Conservation (phyloP, 768 basidiomycete genomes). For the Amanita phalloides region DNA sequence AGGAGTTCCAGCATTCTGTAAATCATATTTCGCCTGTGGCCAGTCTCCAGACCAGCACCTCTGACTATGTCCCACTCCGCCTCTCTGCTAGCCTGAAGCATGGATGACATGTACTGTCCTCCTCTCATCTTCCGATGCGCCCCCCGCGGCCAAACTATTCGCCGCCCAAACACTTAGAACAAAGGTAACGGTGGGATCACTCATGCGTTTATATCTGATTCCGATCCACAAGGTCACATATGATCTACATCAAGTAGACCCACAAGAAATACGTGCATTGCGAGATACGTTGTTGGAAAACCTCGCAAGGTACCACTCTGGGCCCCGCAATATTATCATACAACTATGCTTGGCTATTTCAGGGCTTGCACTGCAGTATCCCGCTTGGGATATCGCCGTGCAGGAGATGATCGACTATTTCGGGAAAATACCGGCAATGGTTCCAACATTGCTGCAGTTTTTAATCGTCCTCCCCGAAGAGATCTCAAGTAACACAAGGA, state of each 20-base stretch:
- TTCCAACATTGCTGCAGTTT: slow-evolving; percentile 81
- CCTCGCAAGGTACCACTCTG: slow-evolving; percentile 58
- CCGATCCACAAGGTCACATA: slow-evolving; percentile 69
- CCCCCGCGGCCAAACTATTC: slow-evolving; percentile 77
- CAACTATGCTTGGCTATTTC: slow-evolving; percentile 88
- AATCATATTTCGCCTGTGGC: slow-evolving; percentile 71
- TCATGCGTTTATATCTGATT: slow-evolving; percentile 14
- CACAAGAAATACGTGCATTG: slow-evolving; percentile 60
- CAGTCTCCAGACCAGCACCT: slow-evolving; percentile 47
- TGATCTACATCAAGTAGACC: slow-evolving; percentile 83
- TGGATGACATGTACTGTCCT: slow-evolving; percentile 94
- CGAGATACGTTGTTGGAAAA: slow-evolving; percentile 81
- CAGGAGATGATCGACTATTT: slow-evolving; percentile 75
- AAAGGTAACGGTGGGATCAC: slow-evolving; percentile 45
- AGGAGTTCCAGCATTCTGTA: slow-evolving; percentile 99
- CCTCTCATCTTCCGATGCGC: slow-evolving; percentile 70
- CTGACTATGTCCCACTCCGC: slow-evolving; percentile 54
- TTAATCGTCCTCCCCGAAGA: slow-evolving; percentile 90
- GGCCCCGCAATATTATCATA: slow-evolving; percentile 75
- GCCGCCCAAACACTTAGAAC: slow-evolving; percentile 94
- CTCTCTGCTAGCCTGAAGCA: slow-evolving; percentile 80
- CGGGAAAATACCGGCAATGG: slow-evolving; percentile 76
- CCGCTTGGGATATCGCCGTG: slow-evolving; percentile 76
- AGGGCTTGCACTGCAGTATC: slow-evolving; percentile 84
- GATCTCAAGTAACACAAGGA: slow-evolving; percentile 68